Percentiles rank a stretch among this genome's conserved stretches.
Conservation (phyloP, 768 basidiomycete genomes). For the Tulasnella calospora region DNA sequence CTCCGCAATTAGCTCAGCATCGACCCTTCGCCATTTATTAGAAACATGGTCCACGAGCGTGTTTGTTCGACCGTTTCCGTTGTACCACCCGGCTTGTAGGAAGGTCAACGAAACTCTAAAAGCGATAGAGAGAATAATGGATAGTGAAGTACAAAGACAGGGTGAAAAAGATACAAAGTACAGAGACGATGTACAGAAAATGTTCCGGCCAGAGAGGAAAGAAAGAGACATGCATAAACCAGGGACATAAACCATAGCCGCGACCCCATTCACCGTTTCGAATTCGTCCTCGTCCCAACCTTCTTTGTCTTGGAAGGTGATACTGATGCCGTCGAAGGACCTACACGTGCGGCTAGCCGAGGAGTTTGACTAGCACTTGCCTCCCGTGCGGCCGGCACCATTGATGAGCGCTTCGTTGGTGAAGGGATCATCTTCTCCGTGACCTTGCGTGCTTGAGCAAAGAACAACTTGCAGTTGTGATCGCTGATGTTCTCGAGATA, state of each 20-base stretch:
- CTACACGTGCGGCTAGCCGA: background rate
- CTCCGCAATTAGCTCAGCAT: no score
- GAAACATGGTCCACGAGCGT: no score
- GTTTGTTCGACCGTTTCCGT: no score
- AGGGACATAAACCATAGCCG: background rate
- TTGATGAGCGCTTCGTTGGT: constrained; percentile 2
- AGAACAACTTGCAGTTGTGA: constrained; percentile 79
- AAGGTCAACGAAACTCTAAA: background rate
- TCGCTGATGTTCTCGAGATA: constrained; percentile 81
- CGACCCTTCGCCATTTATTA: no score
- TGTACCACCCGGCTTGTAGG: background rate
- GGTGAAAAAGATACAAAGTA: background rate
- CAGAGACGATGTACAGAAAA: background rate
- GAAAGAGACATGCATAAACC: background rate
- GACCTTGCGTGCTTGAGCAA: constrained; percentile 75
- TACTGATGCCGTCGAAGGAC: background rate
- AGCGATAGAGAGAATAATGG: background rate
- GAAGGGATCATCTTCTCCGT: constrained; percentile 29
- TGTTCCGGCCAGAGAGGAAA: background rate
- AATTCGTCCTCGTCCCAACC: background rate
- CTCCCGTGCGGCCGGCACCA: background rate
- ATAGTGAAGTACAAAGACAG: background rate
- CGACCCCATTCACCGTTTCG: background rate
- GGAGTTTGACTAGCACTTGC: background rate
- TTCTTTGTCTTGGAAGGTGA: background rate